A percentile compares a stretch with the other conserved stretches of the same genome.
phyloP scores from a whole-genome alignment of 2,329 filamentous ascomycete genomes.

The Penicillium hesseltinei region DNA sequence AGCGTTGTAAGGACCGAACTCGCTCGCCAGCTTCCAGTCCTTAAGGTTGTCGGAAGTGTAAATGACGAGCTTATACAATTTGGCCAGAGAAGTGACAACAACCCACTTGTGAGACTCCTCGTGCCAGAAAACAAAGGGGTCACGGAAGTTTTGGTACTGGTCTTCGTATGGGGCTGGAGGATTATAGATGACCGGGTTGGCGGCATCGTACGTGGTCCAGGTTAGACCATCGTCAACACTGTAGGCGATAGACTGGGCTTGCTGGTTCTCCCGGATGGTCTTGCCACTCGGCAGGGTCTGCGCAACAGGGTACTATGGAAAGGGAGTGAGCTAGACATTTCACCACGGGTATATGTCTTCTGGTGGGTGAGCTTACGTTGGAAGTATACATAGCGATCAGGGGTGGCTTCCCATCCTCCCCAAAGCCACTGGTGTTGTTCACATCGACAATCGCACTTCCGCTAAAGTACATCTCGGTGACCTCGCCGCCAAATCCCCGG shows the following conservation, averaged over 20 bases:
- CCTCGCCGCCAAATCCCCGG: neutral
- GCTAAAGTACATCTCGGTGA: neutral
- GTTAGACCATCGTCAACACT: neutral
- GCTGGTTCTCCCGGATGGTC: neutral
- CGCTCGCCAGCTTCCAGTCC: neutral
- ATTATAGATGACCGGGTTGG: neutral
- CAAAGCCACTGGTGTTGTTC: neutral
- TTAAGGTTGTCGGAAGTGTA: neutral
- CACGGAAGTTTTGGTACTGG: neutral
- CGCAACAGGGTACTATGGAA: neutral
- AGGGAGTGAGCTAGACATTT: neutral
- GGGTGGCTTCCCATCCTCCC: neutral
- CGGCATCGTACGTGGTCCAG: neutral
- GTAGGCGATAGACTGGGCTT: neutral
- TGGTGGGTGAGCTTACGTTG: neutral
- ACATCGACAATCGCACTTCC: neutral
- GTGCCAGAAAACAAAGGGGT: neutral
- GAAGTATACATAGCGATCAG: neutral
- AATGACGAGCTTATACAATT: neutral
- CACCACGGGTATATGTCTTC: neutral
- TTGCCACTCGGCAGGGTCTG: neutral
- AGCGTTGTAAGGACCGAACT: neutral
- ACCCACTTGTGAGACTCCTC: neutral
- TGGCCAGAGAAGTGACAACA: neutral
- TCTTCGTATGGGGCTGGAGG: neutral